Evolutionary conservation across 192 early-diverging fungal species (phyloP).

Genomic region (Coemansia sp.): DNA sequence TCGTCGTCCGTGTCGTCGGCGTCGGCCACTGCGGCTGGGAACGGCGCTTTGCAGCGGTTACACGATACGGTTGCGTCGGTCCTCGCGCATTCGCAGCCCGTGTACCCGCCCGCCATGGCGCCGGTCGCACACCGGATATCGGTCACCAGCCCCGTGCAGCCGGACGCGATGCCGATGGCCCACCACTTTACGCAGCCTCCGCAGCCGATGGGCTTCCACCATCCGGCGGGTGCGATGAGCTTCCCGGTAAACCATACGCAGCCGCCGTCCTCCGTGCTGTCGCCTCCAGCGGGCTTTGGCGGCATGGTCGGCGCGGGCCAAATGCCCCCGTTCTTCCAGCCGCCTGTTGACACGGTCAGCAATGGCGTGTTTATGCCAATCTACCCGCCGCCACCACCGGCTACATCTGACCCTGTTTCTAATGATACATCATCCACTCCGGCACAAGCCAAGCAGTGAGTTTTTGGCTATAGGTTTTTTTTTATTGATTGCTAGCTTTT

Average conservation of each 20-base stretch:
- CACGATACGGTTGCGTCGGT: constrained; percentile 19
- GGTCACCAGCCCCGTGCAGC: neutral
- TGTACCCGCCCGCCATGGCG: constrained; percentile 14
- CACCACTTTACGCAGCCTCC: constrained; percentile 2
- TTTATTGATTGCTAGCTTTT: no score
- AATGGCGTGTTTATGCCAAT: neutral
- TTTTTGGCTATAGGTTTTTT: no score
- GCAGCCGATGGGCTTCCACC: constrained; percentile 23
- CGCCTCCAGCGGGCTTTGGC: constrained; percentile 41
- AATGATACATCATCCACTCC: no score
- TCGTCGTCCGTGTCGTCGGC: neutral
- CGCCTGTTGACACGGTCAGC: neutral
- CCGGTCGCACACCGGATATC: constrained; percentile 1
- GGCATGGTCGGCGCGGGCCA: constrained; percentile 37
- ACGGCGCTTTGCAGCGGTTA: constrained; percentile 21
- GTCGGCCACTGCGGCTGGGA: neutral
- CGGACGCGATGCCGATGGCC: constrained; percentile 10
- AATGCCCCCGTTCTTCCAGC: neutral
- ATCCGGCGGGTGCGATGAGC: constrained; percentile 33
- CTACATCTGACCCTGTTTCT: constrained; percentile 1
- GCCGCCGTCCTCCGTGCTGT: neutral
- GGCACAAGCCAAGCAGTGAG: no score
- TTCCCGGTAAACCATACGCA: constrained; percentile 19
- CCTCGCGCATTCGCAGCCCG: constrained; percentile 28
- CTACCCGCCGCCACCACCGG: neutral